Base-by-base conservation (phyloP, 148 eudicot genomes). In the Chenopodium quinoa region DNA sequence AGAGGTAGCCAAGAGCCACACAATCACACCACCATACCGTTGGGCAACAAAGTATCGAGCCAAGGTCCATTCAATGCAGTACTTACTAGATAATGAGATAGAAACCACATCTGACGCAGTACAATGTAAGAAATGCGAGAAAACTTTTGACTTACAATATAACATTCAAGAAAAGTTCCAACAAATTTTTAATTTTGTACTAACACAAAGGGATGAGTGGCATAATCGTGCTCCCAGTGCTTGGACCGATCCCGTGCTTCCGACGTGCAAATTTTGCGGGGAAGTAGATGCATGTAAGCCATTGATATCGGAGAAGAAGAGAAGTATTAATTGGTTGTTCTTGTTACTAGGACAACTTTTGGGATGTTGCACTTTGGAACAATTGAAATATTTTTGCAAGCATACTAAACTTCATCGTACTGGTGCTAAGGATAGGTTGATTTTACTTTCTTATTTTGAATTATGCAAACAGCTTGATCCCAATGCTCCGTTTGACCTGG, bases 341-440 rank as follows among this genome's bases (percentile, higher is more conserved):
- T 77, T 93, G 87, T 83, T 92, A 1, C 74, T 93, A 0, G 93
- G 95, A 1, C 91, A 90, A 64, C 65, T 89, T 83, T 75, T 93
- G 1, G 95, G 95, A 0, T 89, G 89, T 80, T 90, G 92, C 65
- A 90, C 89, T 0, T 83, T 91, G 1, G 90, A 81, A 0, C 90
- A 93, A 86, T 77, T 93, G 65, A 93, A 89, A 82, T 93, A 90
- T 22, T 93, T 92, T 32, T 92, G 95, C 54, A 92, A 93, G 82
- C 90, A 93, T n/a, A 86, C 86, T 2, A 80, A 58, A 23, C 85
- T 83, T 80, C 95, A 92, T 75, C 92, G 97, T 0, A 91, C 95
- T 7, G 97, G 93, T 0, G 93, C 95, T 0, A 93, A 90, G 79
- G 86, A 93, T 83, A 86, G 97, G 2, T 84, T 93, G 54, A 83